Evolutionary conservation across 257 asterid genomes (phyloP).

Genomic region (Ballota nigra): DNA sequence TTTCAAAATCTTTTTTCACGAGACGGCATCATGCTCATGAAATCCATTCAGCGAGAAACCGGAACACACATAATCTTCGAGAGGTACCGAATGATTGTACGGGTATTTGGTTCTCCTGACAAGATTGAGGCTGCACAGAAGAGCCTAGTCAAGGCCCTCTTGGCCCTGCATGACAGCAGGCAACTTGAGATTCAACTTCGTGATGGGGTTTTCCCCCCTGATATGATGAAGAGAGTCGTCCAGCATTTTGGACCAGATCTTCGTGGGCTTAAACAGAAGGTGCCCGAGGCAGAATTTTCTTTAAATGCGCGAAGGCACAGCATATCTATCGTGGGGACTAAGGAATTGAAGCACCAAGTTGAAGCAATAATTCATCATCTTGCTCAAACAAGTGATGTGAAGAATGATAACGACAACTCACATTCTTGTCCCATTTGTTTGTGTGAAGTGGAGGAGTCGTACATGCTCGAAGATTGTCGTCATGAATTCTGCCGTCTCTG

Average conservation of each 20-base stretch:
- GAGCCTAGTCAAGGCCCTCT: conserved; percentile 50
- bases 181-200: conserved; percentile 80
- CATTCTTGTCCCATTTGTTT: conserved; percentile 70
- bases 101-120: conserved; percentile 64
- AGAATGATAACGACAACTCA: conserved; percentile 24
- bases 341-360: conserved; percentile 64
- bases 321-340: conserved; percentile 51
- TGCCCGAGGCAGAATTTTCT: conserved; percentile 65
- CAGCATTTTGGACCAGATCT: conserved; percentile 80
- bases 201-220: conserved; percentile 59
- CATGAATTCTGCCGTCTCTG: conserved; percentile 73
- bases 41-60: conserved; percentile 55
- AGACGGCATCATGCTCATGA: conserved; percentile 64
- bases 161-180: conserved; percentile 60
- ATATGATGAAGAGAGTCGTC: conserved; percentile 91
- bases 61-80: conserved; percentile 64
- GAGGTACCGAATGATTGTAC: conserved; percentile 48
- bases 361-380: conserved; percentile 50
- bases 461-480: conserved; percentile 62
- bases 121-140: conserved; percentile 48
- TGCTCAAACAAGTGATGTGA: conserved; percentile 38
- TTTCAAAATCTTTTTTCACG: conserved; percentile 67
- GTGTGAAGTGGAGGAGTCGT: conserved; percentile 71
- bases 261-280: conserved; percentile 57
- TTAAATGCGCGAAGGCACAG: conserved; percentile 59